A percentile compares a stretch with the other conserved stretches of the same genome.
These are phyloP conservation scores for Geranomyces variabilis DNA, from an alignment of 192 early-diverging fungal genomes.

Conservation along the genomic window DNA sequence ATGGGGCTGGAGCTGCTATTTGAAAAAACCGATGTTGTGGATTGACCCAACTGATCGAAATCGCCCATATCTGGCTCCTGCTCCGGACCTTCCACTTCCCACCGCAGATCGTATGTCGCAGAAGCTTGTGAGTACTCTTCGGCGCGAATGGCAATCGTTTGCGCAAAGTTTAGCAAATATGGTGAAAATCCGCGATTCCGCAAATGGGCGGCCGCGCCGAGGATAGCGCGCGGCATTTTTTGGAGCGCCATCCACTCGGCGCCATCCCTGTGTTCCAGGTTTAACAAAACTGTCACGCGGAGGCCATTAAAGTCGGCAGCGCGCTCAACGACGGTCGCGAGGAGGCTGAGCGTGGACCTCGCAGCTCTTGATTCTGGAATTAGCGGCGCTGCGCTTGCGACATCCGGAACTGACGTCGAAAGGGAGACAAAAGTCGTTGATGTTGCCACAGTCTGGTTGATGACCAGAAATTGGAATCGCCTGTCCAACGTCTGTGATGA, in stretches of 20 bases:
- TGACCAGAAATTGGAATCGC: conserved; percentile 3
- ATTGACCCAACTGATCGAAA: conserved; percentile 1
- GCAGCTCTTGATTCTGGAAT: too few relatives aligned
- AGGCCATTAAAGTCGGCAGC: conserved; percentile 27
- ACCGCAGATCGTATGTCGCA: conserved; percentile 9
- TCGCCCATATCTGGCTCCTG: too few relatives aligned
- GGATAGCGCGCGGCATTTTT: conserved; percentile 13
- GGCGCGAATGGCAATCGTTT: neutral
- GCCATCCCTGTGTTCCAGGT: neutral
- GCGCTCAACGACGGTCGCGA: conserved; percentile 19
- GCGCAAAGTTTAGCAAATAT: conserved; percentile 16
- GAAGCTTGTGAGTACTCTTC: conserved; percentile 3
- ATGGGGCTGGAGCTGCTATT: neutral
- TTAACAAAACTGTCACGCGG: conserved; percentile 21
- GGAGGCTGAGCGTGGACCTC: neutral
- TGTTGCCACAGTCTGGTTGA: conserved; percentile 31
- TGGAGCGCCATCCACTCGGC: neutral
- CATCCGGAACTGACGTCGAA: conserved; percentile 18
- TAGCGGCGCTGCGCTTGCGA: neutral
- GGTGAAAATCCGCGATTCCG: conserved; percentile 20
- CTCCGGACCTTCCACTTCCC: neutral
- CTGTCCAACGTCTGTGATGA: neutral
- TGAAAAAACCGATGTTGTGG: neutral
- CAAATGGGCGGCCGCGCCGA: neutral
- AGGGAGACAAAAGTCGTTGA: conserved; percentile 32